Evolutionary conservation across 768 basidiomycete species (phyloP), one percentile per base, ranked within the genome.

Genomic region (Tricholoma sp.): DNA sequence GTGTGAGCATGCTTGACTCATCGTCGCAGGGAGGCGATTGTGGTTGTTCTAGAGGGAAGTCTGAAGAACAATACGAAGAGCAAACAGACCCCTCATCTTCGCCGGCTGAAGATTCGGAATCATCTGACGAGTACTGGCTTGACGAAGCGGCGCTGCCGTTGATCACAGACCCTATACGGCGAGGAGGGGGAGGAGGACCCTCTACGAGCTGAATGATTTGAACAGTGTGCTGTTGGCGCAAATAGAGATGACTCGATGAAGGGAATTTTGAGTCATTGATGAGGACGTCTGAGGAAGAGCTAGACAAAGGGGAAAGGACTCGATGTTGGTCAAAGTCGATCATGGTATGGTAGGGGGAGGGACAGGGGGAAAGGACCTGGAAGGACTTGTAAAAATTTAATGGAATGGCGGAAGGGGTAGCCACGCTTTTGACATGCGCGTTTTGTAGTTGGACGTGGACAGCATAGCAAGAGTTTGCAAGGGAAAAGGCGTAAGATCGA

Each of bases 181-280:
- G 72, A 11, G 77, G 79, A 2, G 86, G 82, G 0, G 86, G 86
- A 1, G 86, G 78, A 0, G 81, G 68, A 7, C 79, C 83, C 65
- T 89, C 88, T 51, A 83, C 82, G 70, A 89, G 87, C 72, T 89
- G 82, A 52, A 90, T 89, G 73, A 88, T 83, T 67, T 85, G 81
- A 19, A 83, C 71, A 19, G 79, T 67, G 67, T 80, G 77, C 0
- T 77, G 80, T 57, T 81, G 75, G 63, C 75, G 69, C 60, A 78
- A 66, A 70, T 76, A 74, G 64, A 82, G 72, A 51, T 81, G 75
- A 59, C 68, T 63, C n/a, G 73, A 58, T 11, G 45, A 31, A 63
- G 64, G 59, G 58, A 69, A 67, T 56, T 78, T 76, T 60, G 70
- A 61, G 50, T 72, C 65, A 47, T 70, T 65, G 60, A 69, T 67